These are phyloP conservation scores for Apophysomyces ossiformis DNA, from an alignment of 371 early-diverging fungal species.

Conservation along the genomic window DNA sequence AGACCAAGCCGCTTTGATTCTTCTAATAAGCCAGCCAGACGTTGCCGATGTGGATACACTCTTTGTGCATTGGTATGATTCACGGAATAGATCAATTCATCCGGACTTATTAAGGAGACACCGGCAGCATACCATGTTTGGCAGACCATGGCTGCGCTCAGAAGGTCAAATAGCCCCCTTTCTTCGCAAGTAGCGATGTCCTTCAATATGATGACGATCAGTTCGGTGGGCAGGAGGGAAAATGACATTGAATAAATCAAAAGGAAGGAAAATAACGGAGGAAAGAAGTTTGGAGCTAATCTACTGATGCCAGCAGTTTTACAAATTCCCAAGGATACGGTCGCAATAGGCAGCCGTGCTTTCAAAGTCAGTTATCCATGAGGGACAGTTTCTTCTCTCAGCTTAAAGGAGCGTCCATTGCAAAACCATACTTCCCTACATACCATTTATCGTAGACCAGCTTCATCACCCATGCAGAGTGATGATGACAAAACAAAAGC, in stretches of 20 bases:
- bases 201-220: background rate
- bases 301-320: too few species aligned
- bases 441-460: too few species aligned
- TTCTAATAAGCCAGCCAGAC: background rate
- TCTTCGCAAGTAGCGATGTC: background rate
- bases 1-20: background rate
- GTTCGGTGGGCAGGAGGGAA: background rate
- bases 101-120: conserved; percentile 4
- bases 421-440: too few species aligned
- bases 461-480: background rate
- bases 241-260: background rate
- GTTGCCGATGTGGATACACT: conserved; percentile 1
- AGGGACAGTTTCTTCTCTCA: too few species aligned
- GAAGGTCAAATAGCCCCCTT: conserved; percentile 9
- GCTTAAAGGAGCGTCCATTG: too few species aligned
- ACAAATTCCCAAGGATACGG: too few species aligned
- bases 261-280: too few species aligned
- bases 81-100: too few species aligned
- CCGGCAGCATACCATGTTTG: conserved; percentile 27
- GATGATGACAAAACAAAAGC: background rate
- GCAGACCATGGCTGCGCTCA: conserved; percentile 28
- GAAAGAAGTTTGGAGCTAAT: too few species aligned
- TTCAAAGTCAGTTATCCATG: too few species aligned
- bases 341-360: too few species aligned
- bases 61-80: background rate